Conservation (phyloP, 2,329 filamentous ascomycete species). For the Xylaria sp. region DNA sequence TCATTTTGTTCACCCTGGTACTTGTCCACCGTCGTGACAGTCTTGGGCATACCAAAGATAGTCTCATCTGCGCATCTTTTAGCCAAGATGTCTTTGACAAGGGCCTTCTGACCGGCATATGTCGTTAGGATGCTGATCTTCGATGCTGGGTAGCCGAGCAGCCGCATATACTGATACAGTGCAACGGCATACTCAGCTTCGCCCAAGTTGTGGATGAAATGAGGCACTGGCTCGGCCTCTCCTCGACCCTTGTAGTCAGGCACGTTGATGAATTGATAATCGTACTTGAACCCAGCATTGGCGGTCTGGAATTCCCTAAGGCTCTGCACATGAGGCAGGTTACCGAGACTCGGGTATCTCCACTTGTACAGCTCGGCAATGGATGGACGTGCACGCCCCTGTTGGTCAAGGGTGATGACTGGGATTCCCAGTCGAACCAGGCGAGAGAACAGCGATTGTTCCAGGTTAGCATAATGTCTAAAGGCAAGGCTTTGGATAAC, state of each 20-base stretch:
- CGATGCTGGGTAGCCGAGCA: slow-evolving; percentile 80
- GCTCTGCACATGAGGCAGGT: slow-evolving; percentile 68
- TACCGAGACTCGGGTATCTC: slow-evolving; percentile 78
- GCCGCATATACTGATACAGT: slow-evolving; percentile 93
- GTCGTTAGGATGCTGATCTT: slow-evolving; percentile 87
- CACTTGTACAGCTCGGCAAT: slow-evolving; percentile 89
- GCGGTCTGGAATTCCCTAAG: slow-evolving; percentile 68
- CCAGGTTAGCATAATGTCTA: slow-evolving; percentile 89
- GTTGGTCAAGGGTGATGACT: slow-evolving; percentile 81
- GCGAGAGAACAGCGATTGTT: slow-evolving; percentile 90
- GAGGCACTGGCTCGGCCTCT: slow-evolving; percentile 82
- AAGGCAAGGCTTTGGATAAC: slow-evolving; percentile 93
- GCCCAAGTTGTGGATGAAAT: slow-evolving; percentile 94
- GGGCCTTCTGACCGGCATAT: slow-evolving; percentile 84
- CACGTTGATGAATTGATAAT: slow-evolving; percentile 96
- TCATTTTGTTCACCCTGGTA: slow-evolving; percentile 99
- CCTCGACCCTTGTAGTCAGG: slow-evolving; percentile 86
- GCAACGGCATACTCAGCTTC: slow-evolving; percentile 97
- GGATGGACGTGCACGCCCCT: slow-evolving; percentile 81
- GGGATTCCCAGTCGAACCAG: slow-evolving; percentile 91
- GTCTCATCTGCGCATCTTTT: slow-evolving; percentile 78
- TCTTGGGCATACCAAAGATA: slow-evolving; percentile 82
- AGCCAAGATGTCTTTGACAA: slow-evolving; percentile 79
- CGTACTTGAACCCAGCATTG: slow-evolving; percentile 87
- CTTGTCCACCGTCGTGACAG: slow-evolving; percentile 93